phyloP scores from a whole-genome alignment of 2,329 filamentous ascomycete genomes.

The Aureobasidium sp. region DNA sequence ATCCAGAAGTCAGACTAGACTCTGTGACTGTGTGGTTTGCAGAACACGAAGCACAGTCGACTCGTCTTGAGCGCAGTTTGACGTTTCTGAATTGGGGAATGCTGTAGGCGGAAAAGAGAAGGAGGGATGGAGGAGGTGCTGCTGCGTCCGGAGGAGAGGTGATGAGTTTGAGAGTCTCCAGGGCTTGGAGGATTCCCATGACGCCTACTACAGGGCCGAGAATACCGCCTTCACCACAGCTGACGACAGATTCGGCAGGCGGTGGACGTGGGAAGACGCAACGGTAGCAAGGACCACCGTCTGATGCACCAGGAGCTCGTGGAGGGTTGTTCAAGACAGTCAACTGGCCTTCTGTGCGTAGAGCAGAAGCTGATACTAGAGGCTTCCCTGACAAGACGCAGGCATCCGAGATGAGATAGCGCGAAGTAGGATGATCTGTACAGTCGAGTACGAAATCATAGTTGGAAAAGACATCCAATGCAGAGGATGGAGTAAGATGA shows the following conservation, averaged over 20 bases:
- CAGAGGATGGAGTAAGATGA: constrained; percentile 61
- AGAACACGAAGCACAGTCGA: constrained; percentile 70
- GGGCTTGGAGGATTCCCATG: constrained; percentile 87
- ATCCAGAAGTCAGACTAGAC: constrained; percentile 53
- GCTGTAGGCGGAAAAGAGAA: constrained; percentile 48
- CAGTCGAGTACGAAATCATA: constrained; percentile 91
- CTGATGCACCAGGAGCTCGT: constrained; percentile 44
- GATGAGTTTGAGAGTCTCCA: constrained; percentile 82
- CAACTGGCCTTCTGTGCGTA: constrained; percentile 82
- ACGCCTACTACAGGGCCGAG: constrained; percentile 83
- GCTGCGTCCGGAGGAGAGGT: constrained; percentile 26
- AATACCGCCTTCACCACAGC: constrained; percentile 88
- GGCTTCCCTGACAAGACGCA: constrained; percentile 72
- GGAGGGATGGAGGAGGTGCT: constrained; percentile 31
- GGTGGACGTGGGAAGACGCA: constrained; percentile 87
- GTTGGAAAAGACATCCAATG: constrained; percentile 52
- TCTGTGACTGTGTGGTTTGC: constrained; percentile 52
- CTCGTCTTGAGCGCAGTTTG: constrained; percentile 58
- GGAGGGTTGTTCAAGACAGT: constrained; percentile 80
- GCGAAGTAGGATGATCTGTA: constrained; percentile 83
- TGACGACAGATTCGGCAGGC: constrained; percentile 69
- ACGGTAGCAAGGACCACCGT: constrained; percentile 79
- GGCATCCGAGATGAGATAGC: constrained; percentile 86
- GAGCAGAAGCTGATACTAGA: constrained; percentile 79
- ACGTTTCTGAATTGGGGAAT: constrained; percentile 61